Evolutionary conservation across 331 rosid species (phyloP), one percentile per base, ranked within the genome.

Genomic region (Malus hybrid): DNA sequence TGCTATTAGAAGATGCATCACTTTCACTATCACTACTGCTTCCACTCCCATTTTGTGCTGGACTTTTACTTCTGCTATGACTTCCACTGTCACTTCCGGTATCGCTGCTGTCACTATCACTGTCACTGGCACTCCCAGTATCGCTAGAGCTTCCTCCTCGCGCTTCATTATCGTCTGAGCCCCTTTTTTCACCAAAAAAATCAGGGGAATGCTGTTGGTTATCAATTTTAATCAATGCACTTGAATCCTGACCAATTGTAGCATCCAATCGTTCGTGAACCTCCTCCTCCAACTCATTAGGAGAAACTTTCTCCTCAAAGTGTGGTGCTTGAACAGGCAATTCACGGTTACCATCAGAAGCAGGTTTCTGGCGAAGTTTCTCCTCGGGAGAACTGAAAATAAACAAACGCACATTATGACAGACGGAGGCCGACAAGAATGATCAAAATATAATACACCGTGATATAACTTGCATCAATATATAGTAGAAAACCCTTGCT

Each of bases 21-120:
- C 96, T 95, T 84, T 92, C 99, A 73, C 97, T 92, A 77, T 95
- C 99, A 63, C 93, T 90, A 64, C 95, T 92, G 80, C 97, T 93
- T 77, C 88, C 92, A 74, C 93, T 91, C 81, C 88, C 89, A 46
- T 91, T 85, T 74, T 90, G 91, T 63, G 81, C 77, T 5, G 93
- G 93, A 78, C 98, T 93, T 81, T 74, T 85, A 36, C 77, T 89
- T 81, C 88, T 85, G 85, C 98, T 93, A 75, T 74, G 93, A 82
- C 97, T 93, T 80, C 89, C 93, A 82, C 97, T 94, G 75, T 87
- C 98, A 79, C 94, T 91, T 78, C 86, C 96, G 76, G 89, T 90
- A 60, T 87, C 96, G 15, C 95, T 90, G 87, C 98, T 94, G 85
- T 90, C 90, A 79, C 96, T 91, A n/a, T 84, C 97, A 72, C 93